These are phyloP conservation scores for Volvox africanus DNA, from an alignment of 139 green algal genomes.

Conservation along the genomic window DNA sequence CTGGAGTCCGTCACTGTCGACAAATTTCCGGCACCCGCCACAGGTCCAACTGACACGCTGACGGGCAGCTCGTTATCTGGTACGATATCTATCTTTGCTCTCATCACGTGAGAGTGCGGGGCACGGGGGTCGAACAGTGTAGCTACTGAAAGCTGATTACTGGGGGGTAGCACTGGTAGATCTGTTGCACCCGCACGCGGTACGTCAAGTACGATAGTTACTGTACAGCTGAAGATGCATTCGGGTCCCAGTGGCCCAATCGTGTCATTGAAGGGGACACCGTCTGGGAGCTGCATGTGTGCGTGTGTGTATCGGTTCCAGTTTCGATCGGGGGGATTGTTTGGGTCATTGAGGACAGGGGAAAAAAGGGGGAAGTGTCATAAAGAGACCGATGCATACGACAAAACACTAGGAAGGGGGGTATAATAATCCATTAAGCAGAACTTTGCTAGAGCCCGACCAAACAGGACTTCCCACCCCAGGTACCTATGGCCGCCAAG, in stretches of 20 bases:
- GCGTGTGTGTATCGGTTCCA: not conserved
- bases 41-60: not conserved
- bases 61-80: slow-evolving; percentile 6
- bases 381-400: too few species aligned
- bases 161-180: not conserved
- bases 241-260: slow-evolving; percentile 48
- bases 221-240: slow-evolving; percentile 51
- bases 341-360: not conserved
- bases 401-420: too few species aligned
- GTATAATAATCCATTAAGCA: too few species aligned
- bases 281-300: slow-evolving; percentile 27
- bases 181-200: not conserved
- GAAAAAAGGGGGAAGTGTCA: not conserved
- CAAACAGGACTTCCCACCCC: too few species aligned
- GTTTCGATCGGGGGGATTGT: not conserved
- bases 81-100: not conserved
- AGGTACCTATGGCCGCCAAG: too few species aligned
- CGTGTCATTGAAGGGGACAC: not conserved
- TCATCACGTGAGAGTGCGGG: not conserved
- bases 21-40: not conserved
- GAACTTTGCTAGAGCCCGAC: too few species aligned
- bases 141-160: not conserved
- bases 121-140: slow-evolving; percentile 52
- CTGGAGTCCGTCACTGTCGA: not conserved
- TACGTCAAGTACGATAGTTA: slow-evolving; percentile 39